Evolutionary conservation across 2,329 filamentous ascomycete species (phyloP), one percentile per base, ranked within the genome.

Genomic region (Arthrinium phaeospermum): DNA sequence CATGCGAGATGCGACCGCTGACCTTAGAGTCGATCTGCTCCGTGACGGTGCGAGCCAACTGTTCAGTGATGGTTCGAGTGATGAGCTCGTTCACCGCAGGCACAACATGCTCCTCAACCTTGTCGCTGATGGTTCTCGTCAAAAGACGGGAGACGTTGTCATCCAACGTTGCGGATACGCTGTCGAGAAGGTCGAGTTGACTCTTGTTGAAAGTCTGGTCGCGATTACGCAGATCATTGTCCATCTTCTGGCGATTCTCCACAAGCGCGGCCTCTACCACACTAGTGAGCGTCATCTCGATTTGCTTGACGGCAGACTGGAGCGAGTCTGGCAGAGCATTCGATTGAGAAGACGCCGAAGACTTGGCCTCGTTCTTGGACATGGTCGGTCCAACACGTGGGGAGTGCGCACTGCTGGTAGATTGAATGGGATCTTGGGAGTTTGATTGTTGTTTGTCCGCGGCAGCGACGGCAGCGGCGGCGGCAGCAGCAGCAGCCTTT

Each of bases 51-150:
- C 91, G 89, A 67, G 90, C 87, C 19, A 93, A 46, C 79, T 94
- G 91, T 73, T 93, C 91, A 70, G 92, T 89, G 41, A 98, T 87
- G 5, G 92, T 88, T 74, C 90, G 89, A 64, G 90, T 87, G 19
- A 93, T 91, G 57, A 91, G 86, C 70, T 91, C 88, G 53, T 91
- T 89, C 72, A 98, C 85, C 45, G 91, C 87, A 14, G 96, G 96
- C 70, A 98, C 86, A 64, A 98, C 90, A 19, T 91, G 88, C 71
- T 91, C 88, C 74, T 94, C 89, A 75, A 98, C 94, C 80, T 93
- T 93, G 68, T 91, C 88, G 67, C 90, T 89, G 69, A 98, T 91
- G 76, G 97, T 93, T 73, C 91, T 91, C 73, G 91, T 87, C 49
- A 98, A 87, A 30, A 94, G 93, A 77, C 93, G 91, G 81, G 91